Evolutionary conservation across 2,329 filamentous ascomycete species (phyloP).

Genomic region (Colletotrichum euphorbiae): DNA sequence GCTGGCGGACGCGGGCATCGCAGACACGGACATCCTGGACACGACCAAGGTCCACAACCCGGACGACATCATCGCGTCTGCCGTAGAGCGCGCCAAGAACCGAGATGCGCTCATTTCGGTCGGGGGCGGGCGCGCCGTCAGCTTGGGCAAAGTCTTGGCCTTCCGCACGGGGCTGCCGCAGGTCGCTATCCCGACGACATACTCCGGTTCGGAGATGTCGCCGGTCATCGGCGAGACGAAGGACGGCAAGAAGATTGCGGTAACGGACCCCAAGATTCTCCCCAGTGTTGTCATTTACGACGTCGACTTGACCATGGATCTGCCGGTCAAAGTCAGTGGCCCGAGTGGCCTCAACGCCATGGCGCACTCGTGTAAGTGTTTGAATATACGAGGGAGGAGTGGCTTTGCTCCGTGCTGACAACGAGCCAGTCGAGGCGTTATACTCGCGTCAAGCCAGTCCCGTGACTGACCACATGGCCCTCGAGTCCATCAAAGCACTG

Average conservation of each 20-base stretch:
- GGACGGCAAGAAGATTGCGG: slow-evolving; percentile 39
- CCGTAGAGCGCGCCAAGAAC: slow-evolving; percentile 46
- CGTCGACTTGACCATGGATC: slow-evolving; percentile 36
- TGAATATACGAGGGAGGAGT: not conserved
- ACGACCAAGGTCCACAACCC: slow-evolving; percentile 48
- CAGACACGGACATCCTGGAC: slow-evolving; percentile 51
- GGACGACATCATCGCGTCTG: slow-evolving; percentile 45
- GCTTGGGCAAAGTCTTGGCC: slow-evolving; percentile 66
- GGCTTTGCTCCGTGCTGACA: not conserved
- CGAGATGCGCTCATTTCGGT: slow-evolving; percentile 71
- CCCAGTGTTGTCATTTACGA: slow-evolving; percentile 40
- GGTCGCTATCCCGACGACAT: slow-evolving; percentile 70
- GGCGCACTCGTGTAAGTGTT: slow-evolving; percentile 35
- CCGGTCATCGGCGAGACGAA: slow-evolving; percentile 47
- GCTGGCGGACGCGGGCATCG: slow-evolving; percentile 41
- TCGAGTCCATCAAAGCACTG: slow-evolving; percentile 38
- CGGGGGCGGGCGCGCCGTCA: slow-evolving; percentile 72
- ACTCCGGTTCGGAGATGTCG: slow-evolving; percentile 71
- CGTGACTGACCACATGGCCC: slow-evolving; percentile 29
- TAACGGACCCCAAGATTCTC: slow-evolving; percentile 31
- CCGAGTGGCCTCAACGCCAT: slow-evolving; percentile 39
- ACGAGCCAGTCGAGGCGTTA: slow-evolving; percentile 31
- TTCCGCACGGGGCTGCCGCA: slow-evolving; percentile 65
- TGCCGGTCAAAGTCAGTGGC: slow-evolving; percentile 32
- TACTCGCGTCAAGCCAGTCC: slow-evolving; percentile 36